Percentiles rank a stretch among this genome's conserved stretches.
Conservation (phyloP, 1,284 basidiomycete genomes). For the Fomitiporia mediterranea region DNA sequence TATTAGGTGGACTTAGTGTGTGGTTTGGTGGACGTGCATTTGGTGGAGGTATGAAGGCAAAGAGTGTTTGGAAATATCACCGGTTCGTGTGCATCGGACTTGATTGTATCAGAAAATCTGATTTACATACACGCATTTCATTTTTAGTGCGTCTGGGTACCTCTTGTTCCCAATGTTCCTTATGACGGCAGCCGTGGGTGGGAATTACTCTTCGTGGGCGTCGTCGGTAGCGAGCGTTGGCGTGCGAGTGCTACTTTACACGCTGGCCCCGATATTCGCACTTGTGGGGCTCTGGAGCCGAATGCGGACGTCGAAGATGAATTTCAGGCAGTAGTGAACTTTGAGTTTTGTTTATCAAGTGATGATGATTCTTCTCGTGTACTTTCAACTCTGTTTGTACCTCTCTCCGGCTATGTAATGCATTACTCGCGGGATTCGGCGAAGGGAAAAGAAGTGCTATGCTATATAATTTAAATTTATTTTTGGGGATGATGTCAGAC, state of each 20-base stretch:
- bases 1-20: constrained; percentile 19
- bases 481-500: constrained; percentile 1
- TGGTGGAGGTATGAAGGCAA: constrained; percentile 20
- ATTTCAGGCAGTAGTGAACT: constrained; percentile 12
- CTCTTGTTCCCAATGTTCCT: constrained; percentile 20
- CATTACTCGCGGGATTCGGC: background rate
- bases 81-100: constrained; percentile 12
- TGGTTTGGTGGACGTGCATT: constrained; percentile 21
- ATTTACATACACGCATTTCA: background rate
- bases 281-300: constrained; percentile 20
- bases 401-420: background rate
- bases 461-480: background rate
- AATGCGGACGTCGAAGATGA: constrained; percentile 20
- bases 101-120: background rate
- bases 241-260: constrained; percentile 20
- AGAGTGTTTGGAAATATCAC: constrained; percentile 22
- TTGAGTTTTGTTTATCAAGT: too few species aligned
- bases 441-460: constrained; percentile 3
- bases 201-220: constrained; percentile 18
- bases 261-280: constrained; percentile 18
- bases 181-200: constrained; percentile 19
- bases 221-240: constrained; percentile 9
- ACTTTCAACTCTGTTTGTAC: background rate
- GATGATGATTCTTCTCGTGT: too few species aligned
- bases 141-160: constrained; percentile 19